These are phyloP conservation scores for Clitopilus hobsonii DNA, from an alignment of 768 basidiomycete genomes.

Conservation along the genomic window DNA sequence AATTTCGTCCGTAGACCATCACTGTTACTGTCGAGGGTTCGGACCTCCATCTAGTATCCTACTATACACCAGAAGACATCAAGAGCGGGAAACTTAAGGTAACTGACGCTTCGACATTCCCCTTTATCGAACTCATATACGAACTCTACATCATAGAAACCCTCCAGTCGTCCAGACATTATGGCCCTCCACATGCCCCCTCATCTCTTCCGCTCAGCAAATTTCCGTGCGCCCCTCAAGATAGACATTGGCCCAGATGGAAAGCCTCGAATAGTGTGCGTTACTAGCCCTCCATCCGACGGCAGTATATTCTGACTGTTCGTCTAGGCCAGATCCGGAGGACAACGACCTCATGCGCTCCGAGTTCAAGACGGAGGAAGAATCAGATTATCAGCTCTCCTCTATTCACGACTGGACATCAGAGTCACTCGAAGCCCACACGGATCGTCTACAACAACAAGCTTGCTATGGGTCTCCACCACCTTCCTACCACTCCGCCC, in stretches of 20 bases:
- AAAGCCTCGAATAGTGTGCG: slow-evolving; percentile 60
- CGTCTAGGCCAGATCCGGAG: slow-evolving; percentile 1
- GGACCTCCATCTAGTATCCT: slow-evolving; percentile 79
- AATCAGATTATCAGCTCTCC: slow-evolving; percentile 31
- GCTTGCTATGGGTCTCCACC: not conserved
- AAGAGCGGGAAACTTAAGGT: slow-evolving; percentile 61
- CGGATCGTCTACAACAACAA: not conserved
- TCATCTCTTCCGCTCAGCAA: slow-evolving; percentile 72
- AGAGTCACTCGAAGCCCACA: slow-evolving; percentile 10
- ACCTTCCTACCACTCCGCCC: not conserved
- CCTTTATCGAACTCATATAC: too few species aligned
- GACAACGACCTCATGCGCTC: slow-evolving; percentile 35
- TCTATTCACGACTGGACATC: slow-evolving; percentile 33
- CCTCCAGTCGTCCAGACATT: slow-evolving; percentile 67
- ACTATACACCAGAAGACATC: slow-evolving; percentile 79
- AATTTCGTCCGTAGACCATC: slow-evolving; percentile 83
- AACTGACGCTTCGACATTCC: not conserved
- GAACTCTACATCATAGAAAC: too few species aligned
- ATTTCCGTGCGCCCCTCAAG: slow-evolving; percentile 81
- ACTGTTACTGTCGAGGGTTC: slow-evolving; percentile 76
- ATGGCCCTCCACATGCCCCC: slow-evolving; percentile 69
- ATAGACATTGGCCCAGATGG: slow-evolving; percentile 72
- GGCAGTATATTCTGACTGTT: not conserved
- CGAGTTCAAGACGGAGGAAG: slow-evolving; percentile 47
- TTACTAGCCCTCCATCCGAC: too few species aligned